phyloP scores from a whole-genome alignment of 23 red algal species.

The Pyropia haitanensis region DNA sequence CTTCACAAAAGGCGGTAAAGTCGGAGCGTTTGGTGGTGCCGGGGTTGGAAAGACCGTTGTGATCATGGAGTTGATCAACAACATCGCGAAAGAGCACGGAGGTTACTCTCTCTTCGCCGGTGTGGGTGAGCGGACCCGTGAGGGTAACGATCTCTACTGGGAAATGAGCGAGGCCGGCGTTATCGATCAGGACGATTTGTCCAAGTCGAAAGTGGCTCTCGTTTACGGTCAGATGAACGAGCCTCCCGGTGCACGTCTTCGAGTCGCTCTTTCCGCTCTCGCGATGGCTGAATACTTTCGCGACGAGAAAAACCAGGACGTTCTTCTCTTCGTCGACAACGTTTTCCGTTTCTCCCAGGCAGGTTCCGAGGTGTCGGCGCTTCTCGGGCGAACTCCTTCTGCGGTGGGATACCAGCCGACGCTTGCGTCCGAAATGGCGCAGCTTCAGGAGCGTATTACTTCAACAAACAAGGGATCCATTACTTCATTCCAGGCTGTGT shows the following conservation, averaged over 20 bases:
- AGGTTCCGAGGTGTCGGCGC: slow-evolving; percentile 93
- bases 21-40: slow-evolving; percentile 31
- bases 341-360: slow-evolving; percentile 99
- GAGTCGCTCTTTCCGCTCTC: slow-evolving; percentile 91
- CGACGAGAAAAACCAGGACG: slow-evolving; percentile 97
- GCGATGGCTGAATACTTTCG: slow-evolving; percentile 98
- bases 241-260: slow-evolving; percentile 93
- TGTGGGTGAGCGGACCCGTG: slow-evolving; percentile 58
- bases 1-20: slow-evolving; percentile 27
- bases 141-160: slow-evolving; percentile 82
- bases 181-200: slow-evolving; percentile 82
- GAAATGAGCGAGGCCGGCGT: slow-evolving; percentile 95
- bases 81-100: slow-evolving; percentile 49
- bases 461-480: slow-evolving; percentile 93
- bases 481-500: slow-evolving; percentile 97
- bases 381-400: slow-evolving; percentile 98
- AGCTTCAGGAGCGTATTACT: slow-evolving; percentile 96
- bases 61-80: slow-evolving; percentile 60
- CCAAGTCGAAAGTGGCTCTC: slow-evolving; percentile 82
- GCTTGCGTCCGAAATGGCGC: slow-evolving; percentile 91
- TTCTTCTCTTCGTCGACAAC: slow-evolving; percentile 98
- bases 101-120: slow-evolving; percentile 49
- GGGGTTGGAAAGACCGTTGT: slow-evolving; percentile 53
- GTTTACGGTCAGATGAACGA: slow-evolving; percentile 99
- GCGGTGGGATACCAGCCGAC: slow-evolving; percentile 99